Conservation (phyloP, 768 basidiomycete genomes). For the Lactarius indigo region DNA sequence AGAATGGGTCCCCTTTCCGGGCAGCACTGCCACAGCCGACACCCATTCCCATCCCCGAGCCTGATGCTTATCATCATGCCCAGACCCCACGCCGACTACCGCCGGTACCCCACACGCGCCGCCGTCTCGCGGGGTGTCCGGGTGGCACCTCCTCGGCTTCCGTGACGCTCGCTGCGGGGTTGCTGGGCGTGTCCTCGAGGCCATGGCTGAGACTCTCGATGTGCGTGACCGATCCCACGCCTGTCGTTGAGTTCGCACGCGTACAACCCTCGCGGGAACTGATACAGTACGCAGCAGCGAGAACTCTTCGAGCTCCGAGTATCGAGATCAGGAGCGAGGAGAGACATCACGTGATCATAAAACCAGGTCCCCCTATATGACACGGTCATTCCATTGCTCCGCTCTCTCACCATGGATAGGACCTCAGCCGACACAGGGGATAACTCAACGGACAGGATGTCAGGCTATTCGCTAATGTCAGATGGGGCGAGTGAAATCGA, state of each 20-base stretch:
- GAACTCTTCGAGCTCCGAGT: no score
- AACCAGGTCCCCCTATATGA: no score
- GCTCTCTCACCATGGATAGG: no score
- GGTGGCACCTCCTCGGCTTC: neutral
- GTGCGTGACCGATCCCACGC: conserved; percentile 34
- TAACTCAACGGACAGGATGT: no score
- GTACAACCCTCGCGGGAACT: conserved; percentile 53
- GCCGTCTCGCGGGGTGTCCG: neutral
- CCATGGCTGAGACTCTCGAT: neutral
- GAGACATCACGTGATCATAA: no score
- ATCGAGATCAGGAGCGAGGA: no score
- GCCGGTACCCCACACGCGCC: neutral
- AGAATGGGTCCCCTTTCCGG: neutral
- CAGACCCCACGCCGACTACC: neutral
- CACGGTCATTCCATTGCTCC: no score
- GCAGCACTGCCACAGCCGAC: neutral
- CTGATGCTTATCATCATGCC: neutral
- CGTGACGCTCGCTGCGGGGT: neutral
- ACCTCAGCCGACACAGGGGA: no score
- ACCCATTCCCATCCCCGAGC: neutral
- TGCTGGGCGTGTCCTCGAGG: neutral
- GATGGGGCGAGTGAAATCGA: no score
- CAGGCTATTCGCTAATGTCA: no score
- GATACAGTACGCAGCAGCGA: conserved; percentile 38
- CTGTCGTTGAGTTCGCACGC: conserved; percentile 56